These are phyloP conservation scores for Agrocybe pediades DNA, from an alignment of 768 basidiomycete genomes.

Conservation along the genomic window DNA sequence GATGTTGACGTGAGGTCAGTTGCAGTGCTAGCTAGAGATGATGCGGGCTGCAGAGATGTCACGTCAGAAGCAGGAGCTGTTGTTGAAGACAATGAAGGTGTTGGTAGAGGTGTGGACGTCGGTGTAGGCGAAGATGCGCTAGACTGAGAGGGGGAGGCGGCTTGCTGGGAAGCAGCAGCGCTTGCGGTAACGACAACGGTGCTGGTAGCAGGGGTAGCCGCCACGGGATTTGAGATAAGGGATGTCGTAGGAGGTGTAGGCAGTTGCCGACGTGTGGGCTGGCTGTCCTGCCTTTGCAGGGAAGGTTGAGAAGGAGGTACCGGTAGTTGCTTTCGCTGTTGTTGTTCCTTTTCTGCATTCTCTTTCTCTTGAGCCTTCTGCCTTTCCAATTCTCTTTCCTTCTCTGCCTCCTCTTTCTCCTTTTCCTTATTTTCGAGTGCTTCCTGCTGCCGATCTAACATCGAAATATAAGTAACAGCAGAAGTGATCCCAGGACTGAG, in stretches of 20 bases:
- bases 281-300: background rate
- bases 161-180: no score
- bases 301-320: background rate
- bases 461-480: conserved; percentile 56
- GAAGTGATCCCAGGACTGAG: conserved; percentile 59
- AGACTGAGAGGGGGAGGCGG: background rate
- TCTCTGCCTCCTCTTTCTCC: background rate
- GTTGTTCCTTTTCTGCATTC: conserved; percentile 13
- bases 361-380: no score
- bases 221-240: background rate
- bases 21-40: background rate
- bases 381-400: background rate
- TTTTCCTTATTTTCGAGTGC: conserved; percentile 13
- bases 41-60: no score
- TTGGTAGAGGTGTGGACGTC: background rate
- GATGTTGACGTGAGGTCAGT: background rate
- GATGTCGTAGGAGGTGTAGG: background rate
- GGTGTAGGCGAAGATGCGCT: background rate
- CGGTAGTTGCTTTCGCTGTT: conserved; percentile 10
- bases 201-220: no score
- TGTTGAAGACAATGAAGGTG: background rate
- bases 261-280: background rate
- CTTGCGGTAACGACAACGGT: no score
- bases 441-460: conserved; percentile 24
- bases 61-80: no score